Evolutionary conservation across 1,284 basidiomycete species (phyloP), one percentile per base, ranked within the genome.

Genomic region (Neolentinus lepideus): DNA sequence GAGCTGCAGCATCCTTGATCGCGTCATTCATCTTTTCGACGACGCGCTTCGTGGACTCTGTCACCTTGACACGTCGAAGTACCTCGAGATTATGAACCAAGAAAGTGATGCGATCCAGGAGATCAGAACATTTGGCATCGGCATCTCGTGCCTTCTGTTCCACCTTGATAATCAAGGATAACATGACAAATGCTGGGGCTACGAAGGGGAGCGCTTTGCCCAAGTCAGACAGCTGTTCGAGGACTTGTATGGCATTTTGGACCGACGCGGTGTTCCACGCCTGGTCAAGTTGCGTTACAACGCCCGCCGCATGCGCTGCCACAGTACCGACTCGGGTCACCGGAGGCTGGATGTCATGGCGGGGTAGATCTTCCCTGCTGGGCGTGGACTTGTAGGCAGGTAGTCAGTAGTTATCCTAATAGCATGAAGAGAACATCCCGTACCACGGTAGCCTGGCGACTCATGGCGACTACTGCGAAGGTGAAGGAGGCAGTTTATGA

Each of bases 51-150:
- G 69, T 73, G 2, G 67, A 56, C 9, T 65, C 62, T 58, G 66
- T 66, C 54, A 70, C 62, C 43, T 68, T 64, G 26, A 72, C 60
- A 31, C 64, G 62, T 56, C 65, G 62, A 16, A 74, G 61, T 14
- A 66, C 62, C 9, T 69, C 66, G 31, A 74, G 62, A 51, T 73
- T 70, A 47, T 68, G 64, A 46, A 73, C 63, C 69, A 72, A 70
- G 63, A 74, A 74, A 2, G 67, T 70, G 58, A 71, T 65, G n/a
- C 72, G 69, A 46, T 73, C 69, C 26, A 74, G 58, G 25, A 74
- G 61, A 55, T 74, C 72, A 51, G 57, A 66, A 56, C 71, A 74
- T 56, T 73, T 74, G 16, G 64, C 56, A 52, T 72, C 71, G 3
- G 66, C 71, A 24, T 74, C 72, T 38, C 67, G 64, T 1, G 69